Percentiles rank a stretch among this genome's conserved stretches.
Conservation (phyloP, 805 yeast genomes). For the Candida wancherniae region DNA sequence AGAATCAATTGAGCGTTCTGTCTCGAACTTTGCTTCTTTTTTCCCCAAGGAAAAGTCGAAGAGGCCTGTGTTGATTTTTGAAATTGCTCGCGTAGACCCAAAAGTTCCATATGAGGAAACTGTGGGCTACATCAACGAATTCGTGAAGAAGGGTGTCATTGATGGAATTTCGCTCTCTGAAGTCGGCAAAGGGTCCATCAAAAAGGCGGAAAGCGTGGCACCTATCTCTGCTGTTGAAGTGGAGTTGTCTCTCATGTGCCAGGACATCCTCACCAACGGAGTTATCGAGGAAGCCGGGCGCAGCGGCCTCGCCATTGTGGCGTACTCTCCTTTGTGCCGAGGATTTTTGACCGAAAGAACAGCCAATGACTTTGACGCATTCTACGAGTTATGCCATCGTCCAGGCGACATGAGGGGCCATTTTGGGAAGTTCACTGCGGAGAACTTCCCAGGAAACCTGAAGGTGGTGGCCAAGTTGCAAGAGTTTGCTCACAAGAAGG, state of each 20-base stretch:
- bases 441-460: slow-evolving; percentile 51
- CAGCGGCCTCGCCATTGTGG: slow-evolving; percentile 59
- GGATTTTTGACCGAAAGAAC: slow-evolving; percentile 70
- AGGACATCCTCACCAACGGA: slow-evolving; percentile 59
- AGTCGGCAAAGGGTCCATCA: slow-evolving; percentile 56
- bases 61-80: slow-evolving; percentile 46
- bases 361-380: slow-evolving; percentile 30
- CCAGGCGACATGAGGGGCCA: slow-evolving; percentile 52
- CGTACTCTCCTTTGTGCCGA: slow-evolving; percentile 80
- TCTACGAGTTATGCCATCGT: slow-evolving; percentile 33
- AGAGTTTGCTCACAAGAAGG: slow-evolving; percentile 43
- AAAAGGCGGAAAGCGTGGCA: slow-evolving; percentile 50
- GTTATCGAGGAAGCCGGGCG: slow-evolving; percentile 55
- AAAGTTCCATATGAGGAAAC: slow-evolving; percentile 55
- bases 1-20: slow-evolving; percentile 43
- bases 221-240: slow-evolving; percentile 70
- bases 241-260: slow-evolving; percentile 70
- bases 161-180: slow-evolving; percentile 75
- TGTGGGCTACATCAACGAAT: slow-evolving; percentile 50
- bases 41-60: slow-evolving; percentile 24
- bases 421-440: slow-evolving; percentile 57
- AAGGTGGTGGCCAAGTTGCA: slow-evolving; percentile 45
- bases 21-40: slow-evolving; percentile 37
- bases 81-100: slow-evolving; percentile 67
- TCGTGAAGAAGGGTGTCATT: slow-evolving; percentile 58